Conservation (phyloP, 2,329 filamentous ascomycete species). For the Fusarium setosum region DNA sequence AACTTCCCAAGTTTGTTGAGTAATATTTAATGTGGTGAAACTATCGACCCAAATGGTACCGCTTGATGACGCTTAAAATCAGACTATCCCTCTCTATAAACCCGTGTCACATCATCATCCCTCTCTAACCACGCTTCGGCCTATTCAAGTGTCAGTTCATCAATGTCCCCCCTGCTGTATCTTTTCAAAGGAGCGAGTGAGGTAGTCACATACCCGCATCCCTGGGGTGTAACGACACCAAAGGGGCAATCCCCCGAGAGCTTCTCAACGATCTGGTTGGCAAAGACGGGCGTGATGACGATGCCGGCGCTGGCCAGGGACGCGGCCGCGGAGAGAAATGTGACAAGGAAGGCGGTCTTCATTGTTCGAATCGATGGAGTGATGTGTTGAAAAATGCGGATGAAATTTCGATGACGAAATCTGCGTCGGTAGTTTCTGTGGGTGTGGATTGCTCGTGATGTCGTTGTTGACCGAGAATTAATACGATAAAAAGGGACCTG, state of each 20-base stretch:
- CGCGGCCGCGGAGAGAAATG: conserved; percentile 56
- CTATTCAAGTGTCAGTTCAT: conserved; percentile 13
- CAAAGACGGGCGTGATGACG: conserved; percentile 64
- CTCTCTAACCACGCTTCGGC: conserved; percentile 30
- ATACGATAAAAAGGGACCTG: conserved; percentile 2
- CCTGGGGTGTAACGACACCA: conserved; percentile 65
- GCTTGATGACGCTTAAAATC: neutral
- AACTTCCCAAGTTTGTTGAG: too few species aligned
- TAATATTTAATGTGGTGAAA: too few species aligned
- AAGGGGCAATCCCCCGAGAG: conserved; percentile 64
- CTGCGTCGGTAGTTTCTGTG: conserved; percentile 1
- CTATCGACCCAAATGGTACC: too few species aligned
- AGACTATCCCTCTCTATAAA: neutral
- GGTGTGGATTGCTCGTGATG: neutral
- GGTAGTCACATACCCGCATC: conserved; percentile 65
- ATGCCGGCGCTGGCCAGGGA: conserved; percentile 64
- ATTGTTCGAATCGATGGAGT: conserved; percentile 35
- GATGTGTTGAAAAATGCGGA: neutral
- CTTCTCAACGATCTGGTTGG: conserved; percentile 63
- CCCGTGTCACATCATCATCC: neutral
- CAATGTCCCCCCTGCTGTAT: neutral
- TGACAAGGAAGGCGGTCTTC: conserved; percentile 44
- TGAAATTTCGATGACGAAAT: neutral
- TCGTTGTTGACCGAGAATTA: neutral
- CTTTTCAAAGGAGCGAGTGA: too few species aligned